Conservation (phyloP, 495 filamentous ascomycete species). For the Achaetomiella virescens region DNA sequence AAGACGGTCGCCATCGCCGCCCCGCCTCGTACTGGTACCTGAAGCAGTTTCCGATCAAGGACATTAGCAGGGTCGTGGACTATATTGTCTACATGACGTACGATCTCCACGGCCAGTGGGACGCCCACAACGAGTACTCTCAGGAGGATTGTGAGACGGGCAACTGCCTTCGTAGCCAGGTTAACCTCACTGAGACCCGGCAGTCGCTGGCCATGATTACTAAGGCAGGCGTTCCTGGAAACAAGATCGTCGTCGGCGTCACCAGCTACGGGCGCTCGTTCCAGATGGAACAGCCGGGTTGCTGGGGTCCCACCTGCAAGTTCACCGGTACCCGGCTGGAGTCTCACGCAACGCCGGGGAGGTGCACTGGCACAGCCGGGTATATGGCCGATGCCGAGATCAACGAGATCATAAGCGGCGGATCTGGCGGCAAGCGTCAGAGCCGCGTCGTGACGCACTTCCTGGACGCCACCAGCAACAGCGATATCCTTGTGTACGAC, state of each 20-base stretch:
- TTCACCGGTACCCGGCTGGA: slow-evolving; percentile 11
- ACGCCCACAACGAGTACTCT: slow-evolving; percentile 11
- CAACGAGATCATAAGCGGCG: slow-evolving; percentile 12
- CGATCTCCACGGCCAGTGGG: slow-evolving; percentile 11
- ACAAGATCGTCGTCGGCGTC: slow-evolving; percentile 37
- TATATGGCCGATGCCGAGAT: slow-evolving; percentile 38
- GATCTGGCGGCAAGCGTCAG: neutral
- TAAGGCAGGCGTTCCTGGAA: slow-evolving; percentile 41
- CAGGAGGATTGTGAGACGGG: slow-evolving; percentile 17
- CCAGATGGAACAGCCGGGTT: slow-evolving; percentile 19
- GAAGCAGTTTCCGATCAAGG: slow-evolving; percentile 23
- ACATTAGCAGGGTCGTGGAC: slow-evolving; percentile 19
- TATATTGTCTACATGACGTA: slow-evolving; percentile 37
- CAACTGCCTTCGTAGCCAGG: slow-evolving; percentile 37
- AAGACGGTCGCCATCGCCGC: slow-evolving; percentile 15
- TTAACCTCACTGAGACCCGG: slow-evolving; percentile 41
- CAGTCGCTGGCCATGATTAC: slow-evolving; percentile 42
- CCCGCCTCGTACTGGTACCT: slow-evolving; percentile 30
- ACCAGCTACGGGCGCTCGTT: slow-evolving; percentile 37
- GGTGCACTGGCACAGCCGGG: slow-evolving; percentile 34
- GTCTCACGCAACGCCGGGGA: slow-evolving; percentile 22
- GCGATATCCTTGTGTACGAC: slow-evolving; percentile 40
- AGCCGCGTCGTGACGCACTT: neutral
- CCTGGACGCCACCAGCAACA: slow-evolving; percentile 12
- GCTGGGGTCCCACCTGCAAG: slow-evolving; percentile 9